phyloP scores from a whole-genome alignment of 441 rosid species.

The Adansonia grandidieri region DNA sequence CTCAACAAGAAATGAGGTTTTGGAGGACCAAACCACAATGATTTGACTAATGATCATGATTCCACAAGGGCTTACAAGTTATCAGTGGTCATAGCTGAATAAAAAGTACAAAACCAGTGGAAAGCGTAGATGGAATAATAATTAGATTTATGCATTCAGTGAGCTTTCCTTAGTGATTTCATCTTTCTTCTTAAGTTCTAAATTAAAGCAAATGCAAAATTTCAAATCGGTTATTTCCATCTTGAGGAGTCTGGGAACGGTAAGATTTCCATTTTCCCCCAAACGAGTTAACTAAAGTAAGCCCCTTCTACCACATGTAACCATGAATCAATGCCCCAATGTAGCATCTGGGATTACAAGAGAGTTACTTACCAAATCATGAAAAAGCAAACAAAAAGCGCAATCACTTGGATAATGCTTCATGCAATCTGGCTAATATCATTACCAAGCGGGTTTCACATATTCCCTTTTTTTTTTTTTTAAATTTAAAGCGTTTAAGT shows the following conservation, averaged over 20 bases:
- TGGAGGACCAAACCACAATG: not conserved
- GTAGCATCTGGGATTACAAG: slow-evolving; percentile 78
- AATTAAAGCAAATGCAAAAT: not conserved
- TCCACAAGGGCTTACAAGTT: not conserved
- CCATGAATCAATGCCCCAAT: slow-evolving; percentile 86
- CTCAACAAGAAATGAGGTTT: not conserved
- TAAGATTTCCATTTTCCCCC: too few relatives aligned
- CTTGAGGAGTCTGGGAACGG: too few relatives aligned
- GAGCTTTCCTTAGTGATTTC: not conserved
- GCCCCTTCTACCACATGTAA: slow-evolving; percentile 97
- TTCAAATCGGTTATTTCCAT: not conserved
- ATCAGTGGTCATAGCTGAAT: not conserved
- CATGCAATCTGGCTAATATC: not conserved
- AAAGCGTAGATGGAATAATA: not conserved
- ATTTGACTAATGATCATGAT: not conserved
- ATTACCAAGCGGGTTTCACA: not conserved
- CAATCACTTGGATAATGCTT: slow-evolving; percentile 10
- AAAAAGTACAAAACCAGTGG: not conserved
- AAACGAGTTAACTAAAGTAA: too few relatives aligned
- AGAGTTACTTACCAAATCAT: slow-evolving; percentile 46
- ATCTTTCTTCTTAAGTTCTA: not conserved
- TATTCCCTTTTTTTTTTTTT: too few relatives aligned
- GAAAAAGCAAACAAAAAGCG: slow-evolving; percentile 9
- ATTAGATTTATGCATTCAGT: not conserved
- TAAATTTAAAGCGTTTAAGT: not conserved